Conservation (phyloP, 108 stramenopile genomes). For the Discostella stelligeroides region DNA sequence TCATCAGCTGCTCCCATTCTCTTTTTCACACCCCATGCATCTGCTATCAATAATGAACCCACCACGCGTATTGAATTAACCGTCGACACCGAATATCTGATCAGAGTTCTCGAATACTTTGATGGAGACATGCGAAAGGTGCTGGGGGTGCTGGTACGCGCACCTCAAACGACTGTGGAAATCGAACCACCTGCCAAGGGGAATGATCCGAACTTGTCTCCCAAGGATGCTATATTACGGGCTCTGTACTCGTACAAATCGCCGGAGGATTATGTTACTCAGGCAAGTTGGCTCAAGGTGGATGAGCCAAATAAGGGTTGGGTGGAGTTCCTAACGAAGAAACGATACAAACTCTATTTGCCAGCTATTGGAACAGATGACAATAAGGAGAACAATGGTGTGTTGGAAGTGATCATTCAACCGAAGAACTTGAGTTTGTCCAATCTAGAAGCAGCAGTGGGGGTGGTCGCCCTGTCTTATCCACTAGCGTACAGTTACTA, state of each 20-base stretch:
- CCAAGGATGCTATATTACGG: conserved; percentile 44
- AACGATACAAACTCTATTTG: conserved; percentile 23
- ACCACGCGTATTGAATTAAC: conserved; percentile 37
- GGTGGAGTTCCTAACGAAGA: conserved; percentile 40
- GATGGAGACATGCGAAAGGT: conserved; percentile 49
- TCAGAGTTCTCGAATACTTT: conserved; percentile 43
- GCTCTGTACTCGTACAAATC: conserved; percentile 32
- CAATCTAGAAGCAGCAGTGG: conserved; percentile 35
- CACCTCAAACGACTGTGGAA: conserved; percentile 27
- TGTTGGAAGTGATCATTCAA: not conserved
- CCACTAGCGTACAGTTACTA: conserved; percentile 41
- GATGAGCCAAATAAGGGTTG: conserved; percentile 26
- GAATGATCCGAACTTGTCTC: not conserved
- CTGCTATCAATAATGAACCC: conserved; percentile 11
- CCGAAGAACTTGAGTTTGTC: conserved; percentile 26
- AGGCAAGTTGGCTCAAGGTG: conserved; percentile 48
- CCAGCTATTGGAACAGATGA: conserved; percentile 15
- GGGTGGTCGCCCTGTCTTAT: conserved; percentile 26
- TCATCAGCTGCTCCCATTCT: not conserved
- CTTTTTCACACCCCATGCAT: not conserved
- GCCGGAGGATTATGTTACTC: conserved; percentile 23
- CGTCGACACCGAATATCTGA: conserved; percentile 45
- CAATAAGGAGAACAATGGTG: conserved; percentile 9
- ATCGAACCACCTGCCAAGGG: conserved; percentile 23
- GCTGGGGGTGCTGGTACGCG: conserved; percentile 29